Evolutionary conservation across 2,329 filamentous ascomycete species (phyloP), one percentile per base, ranked within the genome.

Genomic region (Colletotrichum sp.): DNA sequence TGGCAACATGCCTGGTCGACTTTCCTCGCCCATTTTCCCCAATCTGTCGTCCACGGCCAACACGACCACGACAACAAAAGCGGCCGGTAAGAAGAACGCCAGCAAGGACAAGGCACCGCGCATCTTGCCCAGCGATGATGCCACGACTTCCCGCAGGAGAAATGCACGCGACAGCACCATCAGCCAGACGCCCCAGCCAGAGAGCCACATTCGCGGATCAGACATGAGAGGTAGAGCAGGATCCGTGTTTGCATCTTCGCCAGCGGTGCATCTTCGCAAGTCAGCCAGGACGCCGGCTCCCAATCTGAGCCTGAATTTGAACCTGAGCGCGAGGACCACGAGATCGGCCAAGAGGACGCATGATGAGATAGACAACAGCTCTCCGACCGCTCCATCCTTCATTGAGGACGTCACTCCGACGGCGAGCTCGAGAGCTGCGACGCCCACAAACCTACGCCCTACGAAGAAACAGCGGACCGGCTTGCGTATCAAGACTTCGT

Each of bases 401-500:
- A 85, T 87, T 70, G 84, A 85, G n/a, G 87, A 89, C 60, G 81
- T 84, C 80, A 82, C 87, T 84, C 82, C 87, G 82, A 76, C 87
- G 80, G 84, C 87, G 63, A 88, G 86, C 78, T 93, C 92, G 36
- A 90, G 92, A 78, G 91, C 91, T 72, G 90, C 87, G 71, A 94
- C 92, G 36, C 92, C 92, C 8, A 87, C 84, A 71, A 86, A 88
- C 58, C 86, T 89, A 71, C 90, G 90, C 55, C 87, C 90, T 36
- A 84, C 87, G 75, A 93, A 93, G 87, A 93, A 90, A 83, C 86
- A 88, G 66, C 90, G 91, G 82, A 89, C 88, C 69, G 92, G 92
- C 52, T 87, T 91, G 75, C 92, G 93, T 79, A 89, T 93, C 81
- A 94, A 94, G 85, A 90, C 89, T 83, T 94, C 93, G 93, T 93